Base-by-base conservation (phyloP, 2,329 filamentous ascomycete genomes). In the Nakataea oryzae region DNA sequence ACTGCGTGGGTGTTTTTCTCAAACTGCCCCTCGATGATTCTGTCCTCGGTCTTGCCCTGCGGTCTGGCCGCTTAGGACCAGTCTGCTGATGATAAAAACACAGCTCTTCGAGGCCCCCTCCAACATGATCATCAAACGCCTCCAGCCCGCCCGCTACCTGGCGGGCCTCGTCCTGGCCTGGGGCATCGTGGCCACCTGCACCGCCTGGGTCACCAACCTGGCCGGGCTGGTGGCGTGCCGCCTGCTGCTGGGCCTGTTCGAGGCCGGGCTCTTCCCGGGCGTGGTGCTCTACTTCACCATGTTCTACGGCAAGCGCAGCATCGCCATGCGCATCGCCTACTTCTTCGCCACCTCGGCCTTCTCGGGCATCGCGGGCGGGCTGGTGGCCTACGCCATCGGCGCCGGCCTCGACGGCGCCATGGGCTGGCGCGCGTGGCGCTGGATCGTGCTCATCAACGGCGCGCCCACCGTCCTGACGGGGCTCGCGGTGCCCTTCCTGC, bases 331-430 rank as follows among this genome's bases (percentile, higher is more conserved):
- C 1, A 82, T 87, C 2, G 83, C 83, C 9, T 87, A 86, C 65
- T 77, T 88, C 2, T 88, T 87, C 69, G 78, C 82, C 12, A 79
- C 77, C 3, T 80, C 85, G 1, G 85, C 86, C 0, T 72, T 87
- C 1, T 83, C 86, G 0, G 86, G 86, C 7, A 85, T 85, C 1
- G 86, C 78, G 60, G 86, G 86, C 27, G 86, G 86, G 0, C 76
- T 89, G 0, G 76, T 89, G 0, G 86, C 86, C 0, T 88, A 86
- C 61, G 85, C 77, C 0, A 86, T 88, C 63, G 83, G 83, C 0
- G 82, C 82, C 67, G 14, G 14, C 14, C 85, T 89, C 78, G 80
- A 87, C 62, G 84, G 84, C 0, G 69, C 81, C 12, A 73, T 75
- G 0, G 85, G 84, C 2, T 76, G 81, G 63, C 71, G 76, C n/a